phyloP scores from a whole-genome alignment of 208 protist genomes.

The Acanthamoeba triangularis region DNA sequence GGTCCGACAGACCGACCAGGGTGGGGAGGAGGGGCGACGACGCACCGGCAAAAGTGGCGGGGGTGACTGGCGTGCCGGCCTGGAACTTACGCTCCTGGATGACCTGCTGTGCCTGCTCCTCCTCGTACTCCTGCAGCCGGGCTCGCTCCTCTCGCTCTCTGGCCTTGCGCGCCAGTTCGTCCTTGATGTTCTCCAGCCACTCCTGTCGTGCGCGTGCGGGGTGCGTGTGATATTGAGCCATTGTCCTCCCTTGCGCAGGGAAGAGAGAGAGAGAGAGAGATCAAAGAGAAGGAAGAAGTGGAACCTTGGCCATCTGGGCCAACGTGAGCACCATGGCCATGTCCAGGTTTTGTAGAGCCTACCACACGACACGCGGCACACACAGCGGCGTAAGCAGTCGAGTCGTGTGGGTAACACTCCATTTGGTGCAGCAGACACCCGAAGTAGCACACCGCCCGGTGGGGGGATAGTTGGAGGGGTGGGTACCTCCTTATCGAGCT shows the following conservation, averaged over 20 bases:
- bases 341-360: constrained; percentile 37
- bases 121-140: neutral
- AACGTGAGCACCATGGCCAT: constrained; percentile 45
- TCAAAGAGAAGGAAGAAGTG: too few relatives aligned
- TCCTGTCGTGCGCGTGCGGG: constrained; percentile 4
- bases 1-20: neutral
- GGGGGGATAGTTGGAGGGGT: neutral
- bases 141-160: constrained; percentile 5
- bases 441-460: too few relatives aligned
- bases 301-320: constrained; percentile 34
- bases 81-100: constrained; percentile 43
- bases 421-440: too few relatives aligned
- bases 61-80: constrained; percentile 9
- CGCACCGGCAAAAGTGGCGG: constrained; percentile 13
- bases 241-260: too few relatives aligned
- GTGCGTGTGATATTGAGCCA: too few relatives aligned
- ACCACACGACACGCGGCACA: too few relatives aligned
- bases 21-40: neutral
- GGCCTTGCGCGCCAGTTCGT: constrained; percentile 17
- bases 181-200: constrained; percentile 18
- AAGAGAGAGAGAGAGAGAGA: neutral
- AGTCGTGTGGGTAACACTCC: neutral
- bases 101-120: constrained; percentile 1
- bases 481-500: neutral
- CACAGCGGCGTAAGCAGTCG: neutral